Evolutionary conservation across 2,329 filamentous ascomycete genomes (phyloP).

Genomic region (Emergomyces orientalis): DNA sequence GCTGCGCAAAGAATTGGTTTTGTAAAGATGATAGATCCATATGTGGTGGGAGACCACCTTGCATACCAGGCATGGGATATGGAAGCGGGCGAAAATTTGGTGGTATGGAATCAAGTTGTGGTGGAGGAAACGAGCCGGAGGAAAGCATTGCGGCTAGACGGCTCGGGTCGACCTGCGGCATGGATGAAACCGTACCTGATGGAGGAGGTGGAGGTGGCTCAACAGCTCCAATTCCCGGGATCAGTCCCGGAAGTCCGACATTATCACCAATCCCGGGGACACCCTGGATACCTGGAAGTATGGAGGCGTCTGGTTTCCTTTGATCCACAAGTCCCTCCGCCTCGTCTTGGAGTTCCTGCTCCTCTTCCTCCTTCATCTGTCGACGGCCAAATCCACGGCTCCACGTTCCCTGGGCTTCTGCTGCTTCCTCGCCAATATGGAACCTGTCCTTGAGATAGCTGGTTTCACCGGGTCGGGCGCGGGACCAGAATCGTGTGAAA

Average conservation of each 20-base stretch:
- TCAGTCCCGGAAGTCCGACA: slow-evolving; percentile 31
- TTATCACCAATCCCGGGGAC: slow-evolving; percentile 40
- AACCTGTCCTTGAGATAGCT: slow-evolving; percentile 82
- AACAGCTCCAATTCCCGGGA: slow-evolving; percentile 42
- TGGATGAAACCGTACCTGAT: slow-evolving; percentile 24
- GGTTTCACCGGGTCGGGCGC: slow-evolving; percentile 77
- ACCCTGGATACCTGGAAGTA: slow-evolving; percentile 47
- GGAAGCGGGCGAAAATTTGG: slow-evolving; percentile 22
- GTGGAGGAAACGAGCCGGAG: slow-evolving; percentile 37
- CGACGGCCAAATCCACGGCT: slow-evolving; percentile 68
- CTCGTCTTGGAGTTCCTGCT: slow-evolving; percentile 88
- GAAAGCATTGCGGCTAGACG: slow-evolving; percentile 36
- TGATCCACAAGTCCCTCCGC: slow-evolving; percentile 88
- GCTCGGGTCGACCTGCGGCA: slow-evolving; percentile 42
- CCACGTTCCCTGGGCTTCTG: slow-evolving; percentile 91
- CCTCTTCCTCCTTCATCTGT: slow-evolving; percentile 82
- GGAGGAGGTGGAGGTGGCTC: slow-evolving; percentile 28
- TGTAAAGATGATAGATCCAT: slow-evolving; percentile 30
- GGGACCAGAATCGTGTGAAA: slow-evolving; percentile 93
- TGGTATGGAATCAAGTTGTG: slow-evolving; percentile 32
- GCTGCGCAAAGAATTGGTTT: slow-evolving; percentile 31
- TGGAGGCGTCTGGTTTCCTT: slow-evolving; percentile 58
- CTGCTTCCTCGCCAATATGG: slow-evolving; percentile 87
- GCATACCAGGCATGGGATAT: slow-evolving; percentile 41
- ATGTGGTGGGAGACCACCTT: slow-evolving; percentile 36